Base-by-base conservation (phyloP, 139 green algal genomes). In the Nannochloris sp. region DNA sequence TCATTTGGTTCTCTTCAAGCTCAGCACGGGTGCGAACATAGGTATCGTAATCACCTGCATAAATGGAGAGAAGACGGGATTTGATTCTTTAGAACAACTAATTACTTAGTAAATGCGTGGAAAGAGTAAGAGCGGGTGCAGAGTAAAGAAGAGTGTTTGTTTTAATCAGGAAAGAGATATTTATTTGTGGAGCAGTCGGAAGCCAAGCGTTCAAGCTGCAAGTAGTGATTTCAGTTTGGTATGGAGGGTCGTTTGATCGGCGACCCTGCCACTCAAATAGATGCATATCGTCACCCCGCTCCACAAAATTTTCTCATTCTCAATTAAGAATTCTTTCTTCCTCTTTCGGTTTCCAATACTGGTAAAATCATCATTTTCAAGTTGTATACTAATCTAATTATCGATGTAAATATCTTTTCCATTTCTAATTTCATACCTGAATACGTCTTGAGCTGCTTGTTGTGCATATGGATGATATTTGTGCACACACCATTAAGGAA, bases 401-500 rank as follows among this genome's bases (percentile, higher is more conserved):
- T n/a, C 13, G 31, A 29, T 15, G 6, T 19, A 19, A 35, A 36
- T 7, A 46, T 0, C n/a, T 27, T 30, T 42, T 24, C 24, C 39
- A 58, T 12, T 5, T 54, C 0, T n/a, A 34, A 23, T 14, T 84
- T 81, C 68, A 71, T 83, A 62, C 89, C 89, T 33, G 77, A 72
- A 79, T 96, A 98, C 60, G 87, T 89, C n/a, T 80, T 87, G 36
- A 98, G 81, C 84, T 91, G 80, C 76, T 93, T 91, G 57, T 92
- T 77, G 35, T 89, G 84, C 77, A 97, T 85, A 70, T 89, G 86
- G 39, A 98, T 91, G 74, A 96, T 97, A 82, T 98, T 92, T 61
- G 92, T 97, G 78, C 90, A 97, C 25, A 98, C 92, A 45, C 87
- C 87, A 73, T 98, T 97, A 9, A 98, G 78, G 72, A 98, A 98